These are phyloP conservation scores for Mortierella sp. DNA, from an alignment of 371 early-diverging fungal species.

Conservation along the genomic window DNA sequence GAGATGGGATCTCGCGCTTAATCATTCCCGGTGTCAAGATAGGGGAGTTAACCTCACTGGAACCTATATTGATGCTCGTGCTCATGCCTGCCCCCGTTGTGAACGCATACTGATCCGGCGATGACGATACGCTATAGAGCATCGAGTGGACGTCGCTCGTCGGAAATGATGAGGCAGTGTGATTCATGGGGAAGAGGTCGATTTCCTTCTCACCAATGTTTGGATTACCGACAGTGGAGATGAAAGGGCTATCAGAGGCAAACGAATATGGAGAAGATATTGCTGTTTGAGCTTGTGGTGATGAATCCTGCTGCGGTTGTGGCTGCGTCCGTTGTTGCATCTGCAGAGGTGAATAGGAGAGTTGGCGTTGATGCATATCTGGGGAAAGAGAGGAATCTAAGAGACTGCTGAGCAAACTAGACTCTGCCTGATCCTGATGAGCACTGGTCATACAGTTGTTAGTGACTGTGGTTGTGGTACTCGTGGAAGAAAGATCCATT, in stretches of 20 bases:
- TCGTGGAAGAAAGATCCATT: neutral
- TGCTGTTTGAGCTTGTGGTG: constrained; percentile 1
- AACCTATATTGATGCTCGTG: neutral
- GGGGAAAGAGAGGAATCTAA: neutral
- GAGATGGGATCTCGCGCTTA: constrained; percentile 19
- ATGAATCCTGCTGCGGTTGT: neutral
- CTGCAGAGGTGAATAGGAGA: neutral
- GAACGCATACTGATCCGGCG: neutral
- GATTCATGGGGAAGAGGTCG: constrained; percentile 11
- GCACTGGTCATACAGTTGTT: neutral
- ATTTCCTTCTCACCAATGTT: neutral
- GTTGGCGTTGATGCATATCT: no score
- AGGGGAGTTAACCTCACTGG: constrained; percentile 1
- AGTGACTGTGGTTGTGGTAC: neutral
- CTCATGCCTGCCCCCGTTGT: neutral
- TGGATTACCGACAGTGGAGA: neutral
- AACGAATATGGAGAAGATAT: neutral
- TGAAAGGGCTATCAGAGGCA: constrained; percentile 5
- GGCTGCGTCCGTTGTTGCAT: neutral
- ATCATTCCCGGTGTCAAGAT: neutral
- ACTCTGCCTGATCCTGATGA: neutral
- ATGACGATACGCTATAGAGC: constrained; percentile 3
- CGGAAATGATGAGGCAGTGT: constrained; percentile 15
- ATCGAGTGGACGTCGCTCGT: neutral
- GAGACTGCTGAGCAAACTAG: neutral